phyloP scores from a whole-genome alignment of 768 basidiomycete species.

The Cubamyces sp. region DNA sequence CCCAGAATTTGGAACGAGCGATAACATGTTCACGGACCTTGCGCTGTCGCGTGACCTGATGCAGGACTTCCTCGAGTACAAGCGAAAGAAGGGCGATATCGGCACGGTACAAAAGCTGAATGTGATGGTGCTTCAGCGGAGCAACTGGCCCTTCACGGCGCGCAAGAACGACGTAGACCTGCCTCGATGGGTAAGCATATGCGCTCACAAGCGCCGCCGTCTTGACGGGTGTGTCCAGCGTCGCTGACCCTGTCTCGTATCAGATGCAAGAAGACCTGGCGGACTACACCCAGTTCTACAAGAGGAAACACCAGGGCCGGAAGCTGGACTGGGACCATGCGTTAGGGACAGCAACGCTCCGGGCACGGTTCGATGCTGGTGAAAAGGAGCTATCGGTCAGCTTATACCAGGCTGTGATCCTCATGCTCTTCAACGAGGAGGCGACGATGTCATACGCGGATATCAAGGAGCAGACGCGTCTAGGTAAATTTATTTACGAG shows the following conservation, averaged over 20 bases:
- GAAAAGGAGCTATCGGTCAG: slow-evolving; percentile 89
- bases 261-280: slow-evolving; percentile 78
- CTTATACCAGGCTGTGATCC: slow-evolving; percentile 85
- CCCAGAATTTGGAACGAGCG: slow-evolving; percentile 92
- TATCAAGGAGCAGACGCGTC: slow-evolving; percentile 65
- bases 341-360: slow-evolving; percentile 81
- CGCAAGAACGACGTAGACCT: slow-evolving; percentile 56
- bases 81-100: slow-evolving; percentile 34
- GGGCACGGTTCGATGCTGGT: slow-evolving; percentile 65
- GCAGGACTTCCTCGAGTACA: slow-evolving; percentile 60
- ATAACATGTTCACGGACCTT: slow-evolving; percentile 94
- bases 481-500: slow-evolving; percentile 57
- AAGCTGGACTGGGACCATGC: slow-evolving; percentile 86
- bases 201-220: not conserved
- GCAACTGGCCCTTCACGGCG: slow-evolving; percentile 82
- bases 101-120: slow-evolving; percentile 52
- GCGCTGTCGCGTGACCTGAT: slow-evolving; percentile 76
- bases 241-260: not conserved
- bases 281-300: slow-evolving; percentile 73
- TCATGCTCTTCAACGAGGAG: slow-evolving; percentile 82
- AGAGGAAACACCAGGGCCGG: slow-evolving; percentile 73
- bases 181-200: slow-evolving; percentile 50
- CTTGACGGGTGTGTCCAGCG: not conserved
- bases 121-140: slow-evolving; percentile 85
- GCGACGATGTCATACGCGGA: slow-evolving; percentile 64